Evolutionary conservation across 2,329 filamentous ascomycete species (phyloP).

Genomic region (Fusarium sp.): DNA sequence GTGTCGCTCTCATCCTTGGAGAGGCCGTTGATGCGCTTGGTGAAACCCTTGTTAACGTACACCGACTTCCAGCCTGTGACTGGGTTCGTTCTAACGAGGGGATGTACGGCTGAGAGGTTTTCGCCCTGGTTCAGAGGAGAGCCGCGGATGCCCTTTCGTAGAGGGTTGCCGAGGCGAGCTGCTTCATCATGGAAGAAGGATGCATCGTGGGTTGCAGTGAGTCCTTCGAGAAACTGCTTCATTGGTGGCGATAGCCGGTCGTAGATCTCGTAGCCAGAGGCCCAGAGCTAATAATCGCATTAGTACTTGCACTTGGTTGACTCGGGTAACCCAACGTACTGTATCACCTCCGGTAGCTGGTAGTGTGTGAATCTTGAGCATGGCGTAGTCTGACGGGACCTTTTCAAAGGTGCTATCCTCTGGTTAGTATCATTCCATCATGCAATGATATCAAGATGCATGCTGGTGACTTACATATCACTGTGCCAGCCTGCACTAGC

Average conservation of each 20-base stretch:
- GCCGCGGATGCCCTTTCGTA: slow-evolving; percentile 60
- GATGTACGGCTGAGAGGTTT: slow-evolving; percentile 63
- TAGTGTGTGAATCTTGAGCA: slow-evolving; percentile 67
- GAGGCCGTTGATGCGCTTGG: slow-evolving; percentile 66
- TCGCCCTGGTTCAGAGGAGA: slow-evolving; percentile 68
- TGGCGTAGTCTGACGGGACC: slow-evolving; percentile 70
- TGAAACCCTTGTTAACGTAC: slow-evolving; percentile 64
- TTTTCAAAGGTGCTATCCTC: slow-evolving; percentile 64
- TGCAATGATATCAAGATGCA: not conserved
- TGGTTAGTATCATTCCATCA: slow-evolving; percentile 9
- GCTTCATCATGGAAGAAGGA: slow-evolving; percentile 65
- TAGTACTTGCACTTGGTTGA: slow-evolving; percentile 43
- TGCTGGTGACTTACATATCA: slow-evolving; percentile 59
- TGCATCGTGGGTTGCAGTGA: slow-evolving; percentile 62
- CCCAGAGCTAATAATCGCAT: slow-evolving; percentile 66
- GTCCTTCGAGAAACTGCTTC: slow-evolving; percentile 59
- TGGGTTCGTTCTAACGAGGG: slow-evolving; percentile 70
- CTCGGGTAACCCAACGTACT: slow-evolving; percentile 40
- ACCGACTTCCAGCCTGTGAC: slow-evolving; percentile 70
- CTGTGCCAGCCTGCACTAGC: slow-evolving; percentile 59
- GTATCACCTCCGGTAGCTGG: slow-evolving; percentile 70
- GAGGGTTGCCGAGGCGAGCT: slow-evolving; percentile 58
- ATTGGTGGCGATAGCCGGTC: slow-evolving; percentile 64
- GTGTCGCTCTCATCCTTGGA: slow-evolving; percentile 65
- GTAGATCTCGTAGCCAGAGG: slow-evolving; percentile 71